Percentiles rank a stretch among this genome's conserved stretches.
These are phyloP conservation scores for Diaporthe destruens DNA, from an alignment of 2,329 filamentous ascomycete species.

Conservation along the genomic window DNA sequence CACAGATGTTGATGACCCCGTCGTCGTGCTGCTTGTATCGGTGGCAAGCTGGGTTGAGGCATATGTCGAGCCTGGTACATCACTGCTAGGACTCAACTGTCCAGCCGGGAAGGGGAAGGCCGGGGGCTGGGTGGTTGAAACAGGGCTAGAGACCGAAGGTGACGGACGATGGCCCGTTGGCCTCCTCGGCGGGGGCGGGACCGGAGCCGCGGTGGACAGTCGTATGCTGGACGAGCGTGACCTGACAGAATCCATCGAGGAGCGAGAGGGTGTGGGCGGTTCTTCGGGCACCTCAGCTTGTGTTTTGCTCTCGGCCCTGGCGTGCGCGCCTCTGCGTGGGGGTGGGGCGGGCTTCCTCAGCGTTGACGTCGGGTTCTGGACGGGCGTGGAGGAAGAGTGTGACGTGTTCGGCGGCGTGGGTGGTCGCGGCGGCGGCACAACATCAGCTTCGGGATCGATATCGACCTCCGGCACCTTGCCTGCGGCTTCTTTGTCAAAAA, in stretches of 20 bases:
- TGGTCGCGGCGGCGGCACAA: conserved; percentile 50
- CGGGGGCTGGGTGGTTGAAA: background rate
- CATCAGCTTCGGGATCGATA: conserved; percentile 46
- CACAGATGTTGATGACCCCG: conserved; percentile 43
- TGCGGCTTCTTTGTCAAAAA: conserved; percentile 67
- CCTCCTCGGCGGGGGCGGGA: conserved; percentile 68
- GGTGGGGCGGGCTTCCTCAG: conserved; percentile 60
- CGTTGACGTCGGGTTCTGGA: conserved; percentile 48
- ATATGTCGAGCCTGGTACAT: conserved; percentile 39
- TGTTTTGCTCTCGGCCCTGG: conserved; percentile 59
- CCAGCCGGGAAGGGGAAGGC: conserved; percentile 47
- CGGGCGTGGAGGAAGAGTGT: conserved; percentile 50
- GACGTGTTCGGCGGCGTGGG: conserved; percentile 56
- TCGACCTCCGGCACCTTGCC: conserved; percentile 63
- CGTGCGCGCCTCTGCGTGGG: conserved; percentile 64
- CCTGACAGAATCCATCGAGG: conserved; percentile 63
- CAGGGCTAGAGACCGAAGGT: conserved; percentile 34
- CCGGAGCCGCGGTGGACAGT: conserved; percentile 57
- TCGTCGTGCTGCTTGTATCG: conserved; percentile 30
- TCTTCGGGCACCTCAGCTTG: conserved; percentile 52
- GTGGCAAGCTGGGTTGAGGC: conserved; percentile 38
- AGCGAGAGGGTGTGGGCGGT: conserved; percentile 54
- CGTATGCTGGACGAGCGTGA: conserved; percentile 62
- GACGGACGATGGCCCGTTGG: conserved; percentile 50
- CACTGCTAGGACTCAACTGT: conserved; percentile 7